These are phyloP conservation scores for Parasitella parasitica DNA, from an alignment of 371 early-diverging fungal genomes.

Conservation along the genomic window DNA sequence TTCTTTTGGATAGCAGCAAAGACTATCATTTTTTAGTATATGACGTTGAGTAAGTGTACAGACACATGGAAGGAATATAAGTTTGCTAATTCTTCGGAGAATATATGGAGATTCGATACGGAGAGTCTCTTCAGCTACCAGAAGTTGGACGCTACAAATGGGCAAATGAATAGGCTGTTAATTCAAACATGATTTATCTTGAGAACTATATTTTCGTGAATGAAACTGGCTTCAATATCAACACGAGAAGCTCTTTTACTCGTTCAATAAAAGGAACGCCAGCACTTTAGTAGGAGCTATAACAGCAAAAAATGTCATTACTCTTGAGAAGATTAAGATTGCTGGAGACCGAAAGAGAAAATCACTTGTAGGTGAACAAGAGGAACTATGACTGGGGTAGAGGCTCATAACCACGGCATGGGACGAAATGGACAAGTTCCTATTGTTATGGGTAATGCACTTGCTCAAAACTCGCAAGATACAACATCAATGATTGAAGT, in stretches of 20 bases:
- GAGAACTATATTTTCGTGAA: no score
- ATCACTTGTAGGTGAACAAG: background rate
- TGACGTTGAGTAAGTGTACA: no score
- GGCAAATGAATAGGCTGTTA: constrained; percentile 4
- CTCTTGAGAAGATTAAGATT: background rate
- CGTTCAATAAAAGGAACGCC: background rate
- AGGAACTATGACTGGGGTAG: background rate
- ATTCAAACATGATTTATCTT: background rate
- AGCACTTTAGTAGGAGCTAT: constrained; percentile 1
- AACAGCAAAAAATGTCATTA: background rate
- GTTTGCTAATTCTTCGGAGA: no score
- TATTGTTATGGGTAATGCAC: constrained; percentile 15
- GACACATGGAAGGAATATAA: no score
- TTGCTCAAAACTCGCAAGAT: constrained; percentile 8
- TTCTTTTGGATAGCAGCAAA: no score
- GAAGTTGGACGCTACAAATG: constrained; percentile 8
- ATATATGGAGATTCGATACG: no score
- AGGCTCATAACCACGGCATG: background rate
- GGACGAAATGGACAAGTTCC: constrained; percentile 9
- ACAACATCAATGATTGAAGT: constrained; percentile 7
- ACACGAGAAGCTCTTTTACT: no score
- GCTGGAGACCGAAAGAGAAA: background rate
- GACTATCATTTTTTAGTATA: no score
- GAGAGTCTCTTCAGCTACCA: no score
- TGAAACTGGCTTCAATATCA: constrained; percentile 11